Percentiles rank a stretch among this genome's conserved stretches.
Conservation (phyloP, 495 filamentous ascomycete species). For the Penicillium canariense region DNA sequence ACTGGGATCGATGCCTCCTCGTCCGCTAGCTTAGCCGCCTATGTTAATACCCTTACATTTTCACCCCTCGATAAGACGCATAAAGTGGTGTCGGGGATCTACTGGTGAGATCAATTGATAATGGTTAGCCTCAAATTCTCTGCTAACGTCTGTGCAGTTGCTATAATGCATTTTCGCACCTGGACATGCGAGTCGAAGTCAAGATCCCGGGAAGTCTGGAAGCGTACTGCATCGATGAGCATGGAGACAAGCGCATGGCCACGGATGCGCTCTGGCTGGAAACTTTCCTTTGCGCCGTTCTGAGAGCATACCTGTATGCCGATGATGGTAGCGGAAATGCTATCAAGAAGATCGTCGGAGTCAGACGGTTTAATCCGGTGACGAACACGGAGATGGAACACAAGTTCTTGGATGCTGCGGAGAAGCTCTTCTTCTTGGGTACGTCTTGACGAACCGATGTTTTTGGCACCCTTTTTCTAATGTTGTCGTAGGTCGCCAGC, state of each 20-base stretch:
- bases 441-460: conserved; percentile 6
- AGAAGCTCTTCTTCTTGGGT: conserved; percentile 94
- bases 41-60: conserved; percentile 96
- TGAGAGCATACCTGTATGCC: conserved; percentile 93
- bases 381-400: conserved; percentile 97
- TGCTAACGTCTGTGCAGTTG: conserved; percentile 57
- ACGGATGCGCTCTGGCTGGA: conserved; percentile 95
- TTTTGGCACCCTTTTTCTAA: neutral
- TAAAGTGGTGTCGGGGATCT: conserved; percentile 90
- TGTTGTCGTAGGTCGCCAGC: conserved; percentile 69
- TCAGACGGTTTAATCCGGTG: conserved; percentile 93
- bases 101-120: conserved; percentile 62
- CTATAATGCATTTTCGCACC: conserved; percentile 98
- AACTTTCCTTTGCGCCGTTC: conserved; percentile 90
- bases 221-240: conserved; percentile 93
- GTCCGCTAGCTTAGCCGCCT: conserved; percentile 92
- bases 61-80: conserved; percentile 78
- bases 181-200: conserved; percentile 98
- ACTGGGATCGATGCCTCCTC: conserved; percentile 97
- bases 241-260: conserved; percentile 87
- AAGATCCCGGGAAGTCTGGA: conserved; percentile 94
- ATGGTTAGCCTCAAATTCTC: neutral
- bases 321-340: conserved; percentile 90
- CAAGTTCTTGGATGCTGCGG: conserved; percentile 91
- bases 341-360: conserved; percentile 90